Conservation (phyloP, 2,329 filamentous ascomycete species). For the Penicillium sp. region DNA sequence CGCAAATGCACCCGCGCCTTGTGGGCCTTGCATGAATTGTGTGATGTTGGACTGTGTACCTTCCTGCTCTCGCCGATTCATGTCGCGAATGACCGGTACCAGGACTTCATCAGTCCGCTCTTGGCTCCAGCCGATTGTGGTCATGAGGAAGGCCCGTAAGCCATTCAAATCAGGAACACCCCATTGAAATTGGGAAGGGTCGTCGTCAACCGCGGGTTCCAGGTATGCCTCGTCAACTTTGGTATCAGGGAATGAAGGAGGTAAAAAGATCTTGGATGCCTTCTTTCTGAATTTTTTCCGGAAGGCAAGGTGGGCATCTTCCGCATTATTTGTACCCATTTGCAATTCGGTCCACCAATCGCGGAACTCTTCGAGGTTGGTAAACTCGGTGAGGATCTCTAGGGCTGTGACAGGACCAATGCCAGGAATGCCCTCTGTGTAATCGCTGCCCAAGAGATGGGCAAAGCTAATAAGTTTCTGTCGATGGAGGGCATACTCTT, state of each 20-base stretch:
- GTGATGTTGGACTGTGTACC: conserved; percentile 97
- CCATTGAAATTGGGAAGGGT: conserved; percentile 83
- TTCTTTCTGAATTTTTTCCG: conserved; percentile 86
- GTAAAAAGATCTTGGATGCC: conserved; percentile 80
- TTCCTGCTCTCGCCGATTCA: conserved; percentile 84
- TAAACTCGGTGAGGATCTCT: conserved; percentile 91
- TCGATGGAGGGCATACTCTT: conserved; percentile 84
- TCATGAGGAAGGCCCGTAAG: conserved; percentile 79
- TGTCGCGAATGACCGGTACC: conserved; percentile 90
- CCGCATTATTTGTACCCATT: conserved; percentile 57
- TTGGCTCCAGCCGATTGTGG: conserved; percentile 86
- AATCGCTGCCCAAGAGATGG: conserved; percentile 89
- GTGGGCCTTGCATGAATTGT: conserved; percentile 75
- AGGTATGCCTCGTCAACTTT: conserved; percentile 82
- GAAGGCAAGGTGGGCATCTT: conserved; percentile 64
- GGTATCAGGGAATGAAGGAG: conserved; percentile 72
- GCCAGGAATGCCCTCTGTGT: conserved; percentile 86
- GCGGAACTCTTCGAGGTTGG: conserved; percentile 69
- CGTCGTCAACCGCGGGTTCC: conserved; percentile 78
- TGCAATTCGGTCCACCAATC: conserved; percentile 88
- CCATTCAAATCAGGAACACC: conserved; percentile 90
- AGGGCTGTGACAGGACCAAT: conserved; percentile 93
- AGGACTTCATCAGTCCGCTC: conserved; percentile 94
- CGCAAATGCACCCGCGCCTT: conserved; percentile 62
- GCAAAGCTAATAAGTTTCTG: conserved; percentile 85